phyloP scores from a whole-genome alignment of 1,284 basidiomycete genomes.

The Retiboletus flavoniger region DNA sequence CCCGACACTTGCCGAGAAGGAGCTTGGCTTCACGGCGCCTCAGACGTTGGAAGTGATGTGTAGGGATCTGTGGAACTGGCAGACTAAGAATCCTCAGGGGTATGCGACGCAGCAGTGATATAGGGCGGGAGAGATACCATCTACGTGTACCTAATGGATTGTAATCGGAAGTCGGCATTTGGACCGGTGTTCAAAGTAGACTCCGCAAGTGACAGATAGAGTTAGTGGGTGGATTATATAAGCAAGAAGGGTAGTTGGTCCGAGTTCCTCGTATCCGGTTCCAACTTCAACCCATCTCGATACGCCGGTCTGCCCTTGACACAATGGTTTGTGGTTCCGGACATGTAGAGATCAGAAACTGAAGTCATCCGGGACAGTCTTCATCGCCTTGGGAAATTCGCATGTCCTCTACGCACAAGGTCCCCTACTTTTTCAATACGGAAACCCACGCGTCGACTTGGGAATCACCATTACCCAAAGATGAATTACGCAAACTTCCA shows the following conservation, averaged over 20 bases:
- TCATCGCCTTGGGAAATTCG: constrained; percentile 71
- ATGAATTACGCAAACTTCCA: constrained; percentile 63
- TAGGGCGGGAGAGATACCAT: not conserved
- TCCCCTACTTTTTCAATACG: constrained; percentile 90
- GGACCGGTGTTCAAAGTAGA: too few relatives aligned
- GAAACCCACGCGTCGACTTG: constrained; percentile 75
- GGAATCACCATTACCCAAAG: constrained; percentile 75
- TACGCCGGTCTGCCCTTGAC: constrained; percentile 12
- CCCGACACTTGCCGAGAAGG: constrained; percentile 87
- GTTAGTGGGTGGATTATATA: constrained; percentile 19
- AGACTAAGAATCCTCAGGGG: constrained; percentile 79
- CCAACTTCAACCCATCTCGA: constrained; percentile 3
- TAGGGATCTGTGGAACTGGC: constrained; percentile 92
- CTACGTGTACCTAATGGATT: constrained; percentile 22
- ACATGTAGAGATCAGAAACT: constrained; percentile 7
- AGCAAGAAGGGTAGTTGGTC: constrained; percentile 1
- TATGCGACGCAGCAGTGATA: constrained; percentile 41
- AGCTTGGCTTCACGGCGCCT: constrained; percentile 90
- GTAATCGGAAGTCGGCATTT: too few relatives aligned
- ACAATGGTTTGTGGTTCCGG: constrained; percentile 23
- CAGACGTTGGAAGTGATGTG: constrained; percentile 88
- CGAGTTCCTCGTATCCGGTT: not conserved
- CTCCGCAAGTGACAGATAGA: too few relatives aligned
- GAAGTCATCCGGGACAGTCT: constrained; percentile 20
- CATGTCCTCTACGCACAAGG: constrained; percentile 73